Base-by-base conservation (phyloP, 2,329 filamentous ascomycete species). In the Fusarium brevicatenulatum region DNA sequence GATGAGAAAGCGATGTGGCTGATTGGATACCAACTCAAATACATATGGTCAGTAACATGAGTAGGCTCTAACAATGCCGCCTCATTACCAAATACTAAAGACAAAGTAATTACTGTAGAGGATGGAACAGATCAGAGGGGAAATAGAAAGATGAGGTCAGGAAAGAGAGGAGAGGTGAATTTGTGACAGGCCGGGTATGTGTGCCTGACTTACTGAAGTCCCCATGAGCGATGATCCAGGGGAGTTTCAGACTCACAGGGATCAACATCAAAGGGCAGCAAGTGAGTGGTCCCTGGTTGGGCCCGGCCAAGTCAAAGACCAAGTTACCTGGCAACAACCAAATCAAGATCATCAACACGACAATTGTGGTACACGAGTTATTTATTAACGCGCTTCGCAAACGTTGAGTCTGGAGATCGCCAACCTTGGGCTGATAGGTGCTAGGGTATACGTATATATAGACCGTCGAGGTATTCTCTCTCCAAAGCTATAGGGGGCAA, bases 161-260 rank as follows among this genome's bases (percentile, higher is more conserved):
- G 66, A 53, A 59, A 55, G 46, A 40, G 57, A 68, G 59, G 58
- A 47, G 60, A 63, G 49, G 57, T 61, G 50, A 54, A 28, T 54
- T 54, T 54, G 50, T 53, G 39, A 44, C 37, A 43, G 44, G 57
- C 59, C 55, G 46, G 52, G 64, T 40, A 49, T 49, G 66, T 53
- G 68, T 68, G 68, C 52, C 53, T 64, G 59, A 55, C 52, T 62
- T 36, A 36, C 54, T 57, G 23, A 28, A 57, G 40, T 57, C 23
- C 36, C 52, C 42, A 39, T 66, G 68, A 54, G 66, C 43, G 54
- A 59, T 68, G 75, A 77, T 75, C 75, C 73, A 77, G 75, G 75
- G 71, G 75, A 76, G 75, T 77, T 77, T 77, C 75, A 77, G 69
- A 75, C 59, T 76, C 69, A 72, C 75, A 76, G 71, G 75, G 75